These are phyloP conservation scores for Mimosa bimucronata DNA, from an alignment of 306 rosid genomes.

Conservation along the genomic window DNA sequence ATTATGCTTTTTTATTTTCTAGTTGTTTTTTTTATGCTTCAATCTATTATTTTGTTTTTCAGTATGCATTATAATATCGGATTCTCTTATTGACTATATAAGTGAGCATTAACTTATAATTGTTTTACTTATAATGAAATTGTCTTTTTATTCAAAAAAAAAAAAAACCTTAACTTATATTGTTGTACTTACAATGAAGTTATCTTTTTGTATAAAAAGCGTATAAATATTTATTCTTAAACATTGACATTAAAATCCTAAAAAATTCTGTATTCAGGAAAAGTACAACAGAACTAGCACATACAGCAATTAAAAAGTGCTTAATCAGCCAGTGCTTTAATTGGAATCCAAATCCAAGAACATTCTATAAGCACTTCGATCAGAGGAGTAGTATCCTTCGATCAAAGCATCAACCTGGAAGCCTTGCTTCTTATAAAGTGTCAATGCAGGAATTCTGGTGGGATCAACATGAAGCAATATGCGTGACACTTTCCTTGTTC, in stretches of 20 bases:
- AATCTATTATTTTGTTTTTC: no score
- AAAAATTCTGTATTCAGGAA: not conserved
- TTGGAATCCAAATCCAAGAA: constrained; percentile 64
- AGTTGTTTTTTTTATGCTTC: no score
- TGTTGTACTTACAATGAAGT: no score
- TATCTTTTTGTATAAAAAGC: no score
- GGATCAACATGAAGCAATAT: constrained; percentile 90
- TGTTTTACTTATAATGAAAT: no score
- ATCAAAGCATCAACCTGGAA: constrained; percentile 72
- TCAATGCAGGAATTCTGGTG: constrained; percentile 64
- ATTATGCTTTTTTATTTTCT: no score
- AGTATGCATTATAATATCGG: no score
- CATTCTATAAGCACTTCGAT: constrained; percentile 85
- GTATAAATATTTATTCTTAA: no score
- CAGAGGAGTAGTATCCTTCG: constrained; percentile 73
- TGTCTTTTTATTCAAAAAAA: no score
- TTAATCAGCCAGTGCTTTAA: constrained; percentile 32
- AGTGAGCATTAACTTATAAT: no score
- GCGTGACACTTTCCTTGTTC: constrained; percentile 66
- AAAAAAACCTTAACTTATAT: no score
- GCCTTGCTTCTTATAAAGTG: constrained; percentile 76
- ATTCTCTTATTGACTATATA: no score
- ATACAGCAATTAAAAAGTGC: not conserved
- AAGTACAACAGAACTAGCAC: not conserved
- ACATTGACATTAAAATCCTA: not conserved